A percentile compares a stretch with the other conserved stretches of the same genome.
These are phyloP conservation scores for Diospyros lotus DNA, from an alignment of 148 eudicot species.

Conservation along the genomic window DNA sequence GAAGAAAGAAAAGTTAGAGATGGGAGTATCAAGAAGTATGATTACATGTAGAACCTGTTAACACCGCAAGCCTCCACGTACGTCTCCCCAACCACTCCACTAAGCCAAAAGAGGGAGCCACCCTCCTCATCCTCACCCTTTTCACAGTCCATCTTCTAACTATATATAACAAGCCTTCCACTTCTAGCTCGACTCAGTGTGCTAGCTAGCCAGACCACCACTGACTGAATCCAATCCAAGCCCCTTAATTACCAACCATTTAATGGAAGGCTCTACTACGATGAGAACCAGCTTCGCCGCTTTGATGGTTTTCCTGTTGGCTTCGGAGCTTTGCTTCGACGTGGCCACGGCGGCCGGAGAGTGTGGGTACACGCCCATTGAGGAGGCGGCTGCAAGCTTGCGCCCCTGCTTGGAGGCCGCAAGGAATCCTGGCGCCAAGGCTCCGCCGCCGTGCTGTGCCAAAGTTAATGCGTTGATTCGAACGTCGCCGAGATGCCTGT, in stretches of 20 bases:
- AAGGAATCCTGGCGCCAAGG: slow-evolving; percentile 22
- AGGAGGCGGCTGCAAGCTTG: slow-evolving; percentile 34
- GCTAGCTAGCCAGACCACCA: neutral
- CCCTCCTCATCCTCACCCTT: neutral
- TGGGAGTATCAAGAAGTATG: no score
- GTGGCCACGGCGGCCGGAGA: slow-evolving; percentile 29
- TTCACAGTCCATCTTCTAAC: neutral
- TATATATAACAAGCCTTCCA: no score
- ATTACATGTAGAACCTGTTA: no score
- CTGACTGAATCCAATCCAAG: slow-evolving; percentile 6
- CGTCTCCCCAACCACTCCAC: slow-evolving; percentile 25
- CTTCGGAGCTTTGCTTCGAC: neutral
- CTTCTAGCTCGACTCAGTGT: neutral
- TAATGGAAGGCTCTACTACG: neutral
- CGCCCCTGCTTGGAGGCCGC: slow-evolving; percentile 50
- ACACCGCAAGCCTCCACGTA: neutral
- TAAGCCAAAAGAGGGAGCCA: neutral
- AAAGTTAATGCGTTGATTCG: slow-evolving; percentile 41
- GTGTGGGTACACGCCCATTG: slow-evolving; percentile 41
- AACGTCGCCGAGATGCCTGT: slow-evolving; percentile 47
- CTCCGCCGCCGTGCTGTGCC: slow-evolving; percentile 39
- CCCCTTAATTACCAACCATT: no score
- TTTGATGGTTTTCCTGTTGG: slow-evolving; percentile 13
- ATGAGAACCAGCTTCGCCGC: neutral
- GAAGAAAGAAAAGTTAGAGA: no score